Evolutionary conservation across 495 filamentous ascomycete species (phyloP).

Genomic region (Penicillium alfredii): DNA sequence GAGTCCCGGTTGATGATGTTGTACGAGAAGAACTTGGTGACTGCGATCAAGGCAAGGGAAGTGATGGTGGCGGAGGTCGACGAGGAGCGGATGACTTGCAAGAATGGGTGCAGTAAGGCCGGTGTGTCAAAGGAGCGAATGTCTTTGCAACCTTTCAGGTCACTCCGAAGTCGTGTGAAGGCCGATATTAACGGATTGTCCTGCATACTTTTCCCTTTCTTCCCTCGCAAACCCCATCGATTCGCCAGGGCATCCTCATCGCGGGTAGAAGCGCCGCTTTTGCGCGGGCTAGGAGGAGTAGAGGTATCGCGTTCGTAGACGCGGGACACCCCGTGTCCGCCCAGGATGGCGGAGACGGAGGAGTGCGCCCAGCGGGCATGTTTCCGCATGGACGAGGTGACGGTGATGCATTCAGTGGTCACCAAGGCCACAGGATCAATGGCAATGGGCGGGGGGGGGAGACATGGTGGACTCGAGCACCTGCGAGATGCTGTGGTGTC

Average conservation of each 20-base stretch:
- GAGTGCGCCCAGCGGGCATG: slow-evolving; percentile 95
- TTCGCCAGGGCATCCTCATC: slow-evolving; percentile 53
- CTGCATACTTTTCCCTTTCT: slow-evolving; percentile 97
- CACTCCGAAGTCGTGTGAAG: slow-evolving; percentile 82
- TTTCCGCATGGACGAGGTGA: slow-evolving; percentile 97
- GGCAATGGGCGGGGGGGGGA: slow-evolving; percentile 57
- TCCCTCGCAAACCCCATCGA: slow-evolving; percentile 86
- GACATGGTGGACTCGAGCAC: slow-evolving; percentile 29
- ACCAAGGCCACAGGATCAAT: slow-evolving; percentile 93
- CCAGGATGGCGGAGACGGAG: slow-evolving; percentile 91
- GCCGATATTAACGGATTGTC: slow-evolving; percentile 96
- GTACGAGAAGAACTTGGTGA: slow-evolving; percentile 96
- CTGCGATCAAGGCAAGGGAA: slow-evolving; percentile 86
- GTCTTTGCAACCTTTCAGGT: slow-evolving; percentile 90
- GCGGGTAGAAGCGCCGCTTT: slow-evolving; percentile 19
- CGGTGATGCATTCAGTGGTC: slow-evolving; percentile 97
- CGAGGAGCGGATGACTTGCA: slow-evolving; percentile 94
- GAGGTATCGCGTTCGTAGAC: slow-evolving; percentile 41
- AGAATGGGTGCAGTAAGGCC: slow-evolving; percentile 85
- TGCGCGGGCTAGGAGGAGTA: slow-evolving; percentile 34
- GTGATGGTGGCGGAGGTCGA: slow-evolving; percentile 96
- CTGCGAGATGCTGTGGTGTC: slow-evolving; percentile 21
- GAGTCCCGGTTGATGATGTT: slow-evolving; percentile 79
- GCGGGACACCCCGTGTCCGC: slow-evolving; percentile 58
- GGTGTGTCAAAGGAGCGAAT: slow-evolving; percentile 86